phyloP scores from a whole-genome alignment of 345 rosid genomes.

The Linum usitatissimum region DNA sequence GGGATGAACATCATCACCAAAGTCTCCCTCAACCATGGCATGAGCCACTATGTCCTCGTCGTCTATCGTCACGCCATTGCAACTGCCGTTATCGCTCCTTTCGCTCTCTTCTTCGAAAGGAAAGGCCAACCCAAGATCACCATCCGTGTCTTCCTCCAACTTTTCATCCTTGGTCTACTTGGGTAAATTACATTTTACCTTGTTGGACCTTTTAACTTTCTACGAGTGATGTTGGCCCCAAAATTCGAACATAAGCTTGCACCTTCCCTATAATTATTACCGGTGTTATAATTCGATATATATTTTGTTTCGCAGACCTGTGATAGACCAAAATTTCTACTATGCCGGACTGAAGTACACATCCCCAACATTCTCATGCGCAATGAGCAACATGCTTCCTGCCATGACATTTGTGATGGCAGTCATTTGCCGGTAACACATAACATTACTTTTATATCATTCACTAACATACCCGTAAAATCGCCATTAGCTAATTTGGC shows the following conservation, averaged over 20 bases:
- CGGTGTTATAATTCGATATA: too few relatives aligned
- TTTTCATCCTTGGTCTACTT: slow-evolving; percentile 75
- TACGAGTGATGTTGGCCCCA: too few relatives aligned
- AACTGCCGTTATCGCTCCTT: slow-evolving; percentile 49
- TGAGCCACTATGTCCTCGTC: slow-evolving; percentile 53
- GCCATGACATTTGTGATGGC: slow-evolving; percentile 82
- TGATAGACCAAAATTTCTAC: slow-evolving; percentile 91
- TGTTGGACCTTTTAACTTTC: too few relatives aligned
- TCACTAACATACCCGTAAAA: too few relatives aligned
- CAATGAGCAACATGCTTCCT: slow-evolving; percentile 88
- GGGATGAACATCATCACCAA: slow-evolving; percentile 48
- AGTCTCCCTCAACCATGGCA: slow-evolving; percentile 39
- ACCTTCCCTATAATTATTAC: too few relatives aligned
- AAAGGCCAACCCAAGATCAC: slow-evolving; percentile 68
- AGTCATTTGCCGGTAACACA: slow-evolving; percentile 35
- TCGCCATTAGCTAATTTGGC: too few relatives aligned
- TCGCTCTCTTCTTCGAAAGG: slow-evolving; percentile 64
- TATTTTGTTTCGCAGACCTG: slow-evolving; percentile 40
- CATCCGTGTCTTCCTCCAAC: slow-evolving; percentile 62
- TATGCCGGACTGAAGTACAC: slow-evolving; percentile 83
- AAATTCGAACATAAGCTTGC: too few relatives aligned
- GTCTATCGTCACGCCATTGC: slow-evolving; percentile 67
- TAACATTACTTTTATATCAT: too few relatives aligned
- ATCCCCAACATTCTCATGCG: slow-evolving; percentile 81
- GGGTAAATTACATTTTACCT: slow-evolving; percentile 40